Evolutionary conservation across 257 asterid species (phyloP).

Genomic region (Petunia axillaris): DNA sequence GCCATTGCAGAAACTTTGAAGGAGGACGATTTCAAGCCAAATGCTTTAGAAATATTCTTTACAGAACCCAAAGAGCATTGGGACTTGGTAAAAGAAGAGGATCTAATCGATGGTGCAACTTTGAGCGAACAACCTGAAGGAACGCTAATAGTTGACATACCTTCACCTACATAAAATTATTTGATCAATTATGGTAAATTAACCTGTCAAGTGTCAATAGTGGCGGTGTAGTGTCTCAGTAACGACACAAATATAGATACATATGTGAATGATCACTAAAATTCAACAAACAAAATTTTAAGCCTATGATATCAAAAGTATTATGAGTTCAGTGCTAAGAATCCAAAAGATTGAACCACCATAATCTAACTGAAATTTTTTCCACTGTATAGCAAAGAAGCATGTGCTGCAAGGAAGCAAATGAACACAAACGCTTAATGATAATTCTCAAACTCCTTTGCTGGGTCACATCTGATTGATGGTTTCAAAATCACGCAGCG

Average conservation of each 20-base stretch:
- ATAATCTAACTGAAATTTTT: not conserved
- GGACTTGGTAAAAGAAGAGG: not conserved
- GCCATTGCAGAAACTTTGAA: constrained; percentile 41
- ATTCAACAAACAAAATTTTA: too few species aligned
- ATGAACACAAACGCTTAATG: not conserved
- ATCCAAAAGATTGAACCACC: not conserved
- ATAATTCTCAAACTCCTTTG: not conserved
- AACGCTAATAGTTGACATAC: constrained; percentile 35
- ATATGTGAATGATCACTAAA: too few species aligned
- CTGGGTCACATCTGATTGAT: not conserved
- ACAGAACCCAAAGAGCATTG: constrained; percentile 30
- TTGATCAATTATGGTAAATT: not conserved
- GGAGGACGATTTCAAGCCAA: constrained; percentile 33
- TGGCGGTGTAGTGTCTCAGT: too few species aligned
- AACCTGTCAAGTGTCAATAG: not conserved
- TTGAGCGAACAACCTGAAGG: constrained; percentile 34
- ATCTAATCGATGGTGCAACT: constrained; percentile 20
- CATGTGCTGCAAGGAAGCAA: not conserved
- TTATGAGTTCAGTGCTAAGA: too few species aligned
- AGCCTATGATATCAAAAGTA: too few species aligned
- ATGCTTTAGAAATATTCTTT: constrained; percentile 29
- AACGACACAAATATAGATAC: too few species aligned
- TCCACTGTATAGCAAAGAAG: not conserved
- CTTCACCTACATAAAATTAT: not conserved
- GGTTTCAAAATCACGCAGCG: not conserved